phyloP scores from a whole-genome alignment of 169 alveolate species.

The Cytauxzoon felis region DNA sequence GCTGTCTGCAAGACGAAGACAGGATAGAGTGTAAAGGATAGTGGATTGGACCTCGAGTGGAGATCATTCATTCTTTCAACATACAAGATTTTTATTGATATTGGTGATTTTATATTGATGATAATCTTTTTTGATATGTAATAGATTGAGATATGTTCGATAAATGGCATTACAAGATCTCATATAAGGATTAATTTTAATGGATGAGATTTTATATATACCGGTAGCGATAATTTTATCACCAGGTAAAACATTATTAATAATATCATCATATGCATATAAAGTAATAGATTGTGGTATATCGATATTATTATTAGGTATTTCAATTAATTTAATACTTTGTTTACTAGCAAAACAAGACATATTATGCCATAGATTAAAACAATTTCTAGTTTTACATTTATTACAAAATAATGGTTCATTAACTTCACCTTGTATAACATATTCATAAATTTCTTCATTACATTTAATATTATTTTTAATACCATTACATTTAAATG shows the following conservation, averaged over 20 bases:
- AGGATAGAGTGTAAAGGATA: no score
- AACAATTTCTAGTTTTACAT: conserved; percentile 87
- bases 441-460: conserved; percentile 81
- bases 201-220: conserved; percentile 90
- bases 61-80: no score
- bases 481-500: conserved; percentile 91
- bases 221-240: conserved; percentile 96
- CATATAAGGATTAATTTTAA: conserved; percentile 84
- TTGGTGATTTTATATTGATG: no score
- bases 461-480: conserved; percentile 77
- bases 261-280: conserved; percentile 93
- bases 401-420: conserved; percentile 92
- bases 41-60: no score
- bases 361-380: conserved; percentile 89
- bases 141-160: conserved; percentile 91
- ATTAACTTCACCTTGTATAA: conserved; percentile 91
- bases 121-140: conserved; percentile 76
- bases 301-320: conserved; percentile 93
- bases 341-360: conserved; percentile 92
- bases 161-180: conserved; percentile 87
- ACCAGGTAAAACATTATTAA: conserved; percentile 94
- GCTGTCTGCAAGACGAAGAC: no score
- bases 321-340: conserved; percentile 90
- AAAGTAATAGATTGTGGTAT: conserved; percentile 86
- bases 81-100: background rate